Base-by-base conservation (phyloP, 176 grass and related monocot species). In the Typha latifolia region DNA sequence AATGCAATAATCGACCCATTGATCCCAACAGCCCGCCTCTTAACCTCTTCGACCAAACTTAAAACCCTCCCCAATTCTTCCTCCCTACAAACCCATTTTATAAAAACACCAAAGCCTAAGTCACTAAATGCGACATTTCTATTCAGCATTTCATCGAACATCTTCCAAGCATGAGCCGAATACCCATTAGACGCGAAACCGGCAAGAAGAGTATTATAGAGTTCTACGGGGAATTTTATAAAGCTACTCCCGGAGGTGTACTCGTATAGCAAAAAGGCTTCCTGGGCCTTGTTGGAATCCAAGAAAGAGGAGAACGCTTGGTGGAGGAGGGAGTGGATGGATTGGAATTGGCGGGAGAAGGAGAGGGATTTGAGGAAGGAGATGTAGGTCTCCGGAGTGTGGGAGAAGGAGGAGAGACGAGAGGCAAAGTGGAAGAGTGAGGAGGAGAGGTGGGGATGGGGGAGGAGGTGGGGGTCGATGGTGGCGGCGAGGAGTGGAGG, bases 51-150 rank as follows among this genome's bases (percentile, higher is more conserved):
- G 50, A 96, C 26, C 6, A 89, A 70, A 47, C 53, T 18, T 22
- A 87, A 67, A 55, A 80, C 77, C 11, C 47, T 53, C 1, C 31
- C 56, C 49, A 96, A 14, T 61, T 71, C 76, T 52, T 70, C 32
- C 63, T 12, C 67, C 26, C 77, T 77, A 31, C 52, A 64, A 23
- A 79, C 56, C 16, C 71, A 79, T 52, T 79, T 78, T 12, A 68
- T 72, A 48, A 88, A 88, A 53, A 91, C 82, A 62, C 84, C 87
- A 65, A 96, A 96, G 19, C 87, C 85, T 12, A 88, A 49, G 0
- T 84, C 84, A 57, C 81, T 69, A 49, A 82, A 24, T 19, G 71
- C 62, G 16, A 85, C 12, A 3, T 24, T 32, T 19, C 62, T 48
- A 0, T 0, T 10, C 5, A 91, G 62, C 84, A 96, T 91, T 91